Base-by-base conservation (phyloP, 83 land plant species). In the Picea mariana region DNA sequence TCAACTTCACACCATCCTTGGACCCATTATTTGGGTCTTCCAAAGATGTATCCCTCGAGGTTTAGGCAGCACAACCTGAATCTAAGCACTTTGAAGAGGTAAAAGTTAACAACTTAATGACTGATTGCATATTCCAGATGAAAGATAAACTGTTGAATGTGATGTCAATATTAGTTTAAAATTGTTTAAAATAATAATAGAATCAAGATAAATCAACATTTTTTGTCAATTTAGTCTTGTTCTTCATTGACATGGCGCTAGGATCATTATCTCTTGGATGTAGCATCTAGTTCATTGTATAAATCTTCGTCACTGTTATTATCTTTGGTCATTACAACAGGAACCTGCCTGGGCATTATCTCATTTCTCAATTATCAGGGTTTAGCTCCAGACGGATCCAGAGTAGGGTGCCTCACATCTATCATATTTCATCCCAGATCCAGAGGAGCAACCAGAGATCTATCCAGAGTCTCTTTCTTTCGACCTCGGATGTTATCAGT, bases 1-100 rank as follows among this genome's bases (percentile, higher is more conserved):
- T 7, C 38, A 44, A 73, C 31, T 83, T 80, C 59, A 76, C 55
- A 13, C 85, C 82, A 38, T 81, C 85, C 52, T 31, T 47, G 23
- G 60, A 84, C 60, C 77, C 85, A 59, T 63, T n/a, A 34, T 80
- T 40, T 24, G 85, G 82, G 20, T 12, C 15, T 16, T 55, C 9
- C 24, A 82, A 55, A 67, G 82, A 80, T 80, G 82, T 80, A 42
- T 84, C 85, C 7, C 85, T 84, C n/a, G 82, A 84, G 42, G 62
- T 84, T 20, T 84, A 82, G 85, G 85, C 85, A 80, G 85, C 82
- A 49, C 78, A 84, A 40, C 49, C 75, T 79, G 85, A 84, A 75
- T 81, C 80, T 61, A 75, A 81, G 21, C 75, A 80, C 27, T 84
- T 84, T 84, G 82, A 80, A 64, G 75, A 84, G 82, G 85, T 80